phyloP scores from a whole-genome alignment of 257 asterid species.

The Scutellaria galericulata region DNA sequence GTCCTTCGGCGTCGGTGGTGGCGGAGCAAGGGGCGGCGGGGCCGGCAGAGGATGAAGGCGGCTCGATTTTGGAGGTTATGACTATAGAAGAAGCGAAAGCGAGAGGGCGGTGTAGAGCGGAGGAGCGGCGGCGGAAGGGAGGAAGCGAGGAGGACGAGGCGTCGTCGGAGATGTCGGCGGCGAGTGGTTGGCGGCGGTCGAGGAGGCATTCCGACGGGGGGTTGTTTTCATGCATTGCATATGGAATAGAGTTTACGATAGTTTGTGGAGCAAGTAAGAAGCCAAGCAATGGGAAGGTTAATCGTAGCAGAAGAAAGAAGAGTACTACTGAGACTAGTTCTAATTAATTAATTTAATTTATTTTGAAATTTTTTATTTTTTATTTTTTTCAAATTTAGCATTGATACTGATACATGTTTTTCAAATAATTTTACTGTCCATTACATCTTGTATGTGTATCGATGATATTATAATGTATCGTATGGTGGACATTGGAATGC shows the following conservation, averaged over 20 bases:
- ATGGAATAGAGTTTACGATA: conserved; percentile 44
- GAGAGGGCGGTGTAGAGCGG: conserved; percentile 30
- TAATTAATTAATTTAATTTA: neutral
- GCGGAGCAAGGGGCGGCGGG: conserved; percentile 42
- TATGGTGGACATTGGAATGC: no score
- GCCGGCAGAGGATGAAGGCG: conserved; percentile 23
- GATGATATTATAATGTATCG: no score
- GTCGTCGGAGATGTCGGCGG: conserved; percentile 16
- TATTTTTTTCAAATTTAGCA: neutral
- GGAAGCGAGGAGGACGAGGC: conserved; percentile 23
- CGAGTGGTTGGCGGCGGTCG: neutral
- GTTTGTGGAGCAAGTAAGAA: conserved; percentile 43
- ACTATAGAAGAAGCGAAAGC: conserved; percentile 44
- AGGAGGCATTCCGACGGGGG: conserved; percentile 38
- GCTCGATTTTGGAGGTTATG: conserved; percentile 47
- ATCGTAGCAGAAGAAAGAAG: conserved; percentile 31
- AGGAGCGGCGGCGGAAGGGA: neutral
- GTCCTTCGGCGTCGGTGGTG: conserved; percentile 83
- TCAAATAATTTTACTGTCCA: no score
- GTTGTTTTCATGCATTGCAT: conserved; percentile 41
- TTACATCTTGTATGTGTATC: no score
- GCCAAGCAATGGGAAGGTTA: neutral
- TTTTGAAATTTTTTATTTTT: no score
- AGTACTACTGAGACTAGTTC: conserved; percentile 5
- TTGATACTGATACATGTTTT: no score